phyloP scores from a whole-genome alignment of 169 alveolate genomes.

The Plasmodium coatneyi region DNA sequence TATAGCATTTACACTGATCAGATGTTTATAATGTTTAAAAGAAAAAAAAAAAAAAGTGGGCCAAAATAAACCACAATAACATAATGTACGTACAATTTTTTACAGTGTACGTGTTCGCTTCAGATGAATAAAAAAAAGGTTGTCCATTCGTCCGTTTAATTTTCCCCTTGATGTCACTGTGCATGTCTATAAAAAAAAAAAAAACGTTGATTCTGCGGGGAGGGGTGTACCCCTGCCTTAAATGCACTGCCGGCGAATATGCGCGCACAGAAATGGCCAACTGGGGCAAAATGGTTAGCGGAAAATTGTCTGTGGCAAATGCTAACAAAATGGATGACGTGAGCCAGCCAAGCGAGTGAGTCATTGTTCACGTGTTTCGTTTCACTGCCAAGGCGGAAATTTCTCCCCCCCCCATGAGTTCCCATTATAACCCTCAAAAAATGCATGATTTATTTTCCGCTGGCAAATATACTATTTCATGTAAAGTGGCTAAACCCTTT shows the following conservation, averaged over 20 bases:
- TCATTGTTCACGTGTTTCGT: background rate
- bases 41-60: constrained; percentile 2
- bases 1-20: background rate
- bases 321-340: background rate
- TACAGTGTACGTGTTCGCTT: background rate
- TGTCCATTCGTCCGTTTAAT: background rate
- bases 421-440: background rate
- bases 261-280: background rate
- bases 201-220: background rate
- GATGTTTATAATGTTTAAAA: constrained; percentile 10
- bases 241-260: background rate
- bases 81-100: constrained; percentile 1
- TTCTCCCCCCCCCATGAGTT: background rate
- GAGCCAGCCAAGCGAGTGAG: background rate
- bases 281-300: background rate
- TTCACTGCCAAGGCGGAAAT: background rate
- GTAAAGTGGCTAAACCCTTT: background rate
- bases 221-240: background rate
- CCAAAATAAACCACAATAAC: background rate
- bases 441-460: background rate
- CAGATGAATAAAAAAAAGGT: constrained; percentile 5
- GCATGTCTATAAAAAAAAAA: constrained; percentile 13
- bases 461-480: background rate
- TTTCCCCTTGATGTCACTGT: background rate
- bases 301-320: background rate